Evolutionary conservation across 2,329 filamentous ascomycete genomes (phyloP).

Genomic region (Colletotrichum melonis): DNA sequence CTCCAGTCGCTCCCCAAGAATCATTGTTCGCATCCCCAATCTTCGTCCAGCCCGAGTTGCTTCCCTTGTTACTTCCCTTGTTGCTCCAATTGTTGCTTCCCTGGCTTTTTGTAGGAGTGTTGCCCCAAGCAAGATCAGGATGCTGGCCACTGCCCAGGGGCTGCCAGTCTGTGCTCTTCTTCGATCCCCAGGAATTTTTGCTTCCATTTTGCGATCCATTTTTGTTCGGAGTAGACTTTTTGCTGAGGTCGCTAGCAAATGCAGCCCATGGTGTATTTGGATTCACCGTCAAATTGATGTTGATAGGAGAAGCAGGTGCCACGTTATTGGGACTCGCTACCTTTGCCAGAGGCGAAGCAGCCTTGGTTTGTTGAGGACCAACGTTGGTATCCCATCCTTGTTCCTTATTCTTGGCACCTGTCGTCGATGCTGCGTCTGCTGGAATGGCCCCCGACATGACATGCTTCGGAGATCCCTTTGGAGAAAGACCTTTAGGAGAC

Average conservation of each 20-base stretch:
- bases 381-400: slow-evolving; percentile 36
- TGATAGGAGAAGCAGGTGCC: slow-evolving; percentile 27
- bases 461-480: slow-evolving; percentile 9
- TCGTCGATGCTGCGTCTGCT: slow-evolving; percentile 5
- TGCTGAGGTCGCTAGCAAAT: slow-evolving; percentile 15
- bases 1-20: slow-evolving; percentile 14
- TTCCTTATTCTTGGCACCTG: slow-evolving; percentile 32
- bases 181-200: slow-evolving; percentile 34
- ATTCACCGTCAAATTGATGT: slow-evolving; percentile 30
- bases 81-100: slow-evolving; percentile 8
- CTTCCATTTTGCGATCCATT: slow-evolving; percentile 27
- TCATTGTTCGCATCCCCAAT: slow-evolving; percentile 19
- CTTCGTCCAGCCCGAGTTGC: slow-evolving; percentile 8
- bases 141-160: slow-evolving; percentile 24
- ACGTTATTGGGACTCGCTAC: neutral
- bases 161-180: slow-evolving; percentile 19
- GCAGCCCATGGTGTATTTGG: slow-evolving; percentile 33
- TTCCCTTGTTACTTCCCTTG: slow-evolving; percentile 4
- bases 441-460: slow-evolving; percentile 28
- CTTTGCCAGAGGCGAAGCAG: slow-evolving; percentile 3
- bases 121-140: slow-evolving; percentile 25
- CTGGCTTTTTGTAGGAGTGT: slow-evolving; percentile 2
- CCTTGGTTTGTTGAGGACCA: slow-evolving; percentile 12
- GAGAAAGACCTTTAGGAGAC: slow-evolving; percentile 10
- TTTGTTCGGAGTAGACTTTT: slow-evolving; percentile 21